Base-by-base conservation (phyloP, 2,329 filamentous ascomycete species). In the Shiraia sp. region DNA sequence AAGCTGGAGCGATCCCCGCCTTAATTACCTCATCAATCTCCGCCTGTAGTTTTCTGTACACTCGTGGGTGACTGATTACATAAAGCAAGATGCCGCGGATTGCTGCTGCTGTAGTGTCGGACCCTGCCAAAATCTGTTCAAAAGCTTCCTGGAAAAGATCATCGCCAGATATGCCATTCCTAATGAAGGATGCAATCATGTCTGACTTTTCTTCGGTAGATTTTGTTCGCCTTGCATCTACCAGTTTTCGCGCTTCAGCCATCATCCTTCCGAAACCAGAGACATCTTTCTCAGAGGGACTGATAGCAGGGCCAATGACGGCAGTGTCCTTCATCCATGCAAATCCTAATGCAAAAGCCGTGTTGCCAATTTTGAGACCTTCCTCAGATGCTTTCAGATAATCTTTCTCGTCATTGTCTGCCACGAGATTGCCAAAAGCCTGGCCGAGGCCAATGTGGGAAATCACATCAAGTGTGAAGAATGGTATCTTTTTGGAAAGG, bases 391-490 rank as follows among this genome's bases (percentile, higher is more conserved):
- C 75, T 40, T 72, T 58, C 34, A 78, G 68, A 50, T 79, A 69
- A 31, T 53, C 53, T 13, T 75, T 74, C 0, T 78, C 49, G 42
- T 82, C 79, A 13, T 68, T 56, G 45, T 82, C 76, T 6, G 72
- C 65, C 15, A 66, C 64, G 10, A 82, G 66, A 50, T 76, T 76
- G 3, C 79, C 78, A 46, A 80, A 80, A 0, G 77, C 55, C 10
- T 71, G 54, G 9, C 79, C 79, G 31, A 81, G 76, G 0, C 75
- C 76, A 4, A 83, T 57, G 30, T 74, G 72, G 24, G 73, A 77
- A 48, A 83, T 79, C 27, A 80, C 74, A 43, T 83, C 80, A 4
- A 82, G 63, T 0, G 78, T 79, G 40, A 82, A 76, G 63, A 72
- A 66, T 29, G 79, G 76, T 3, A 73, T 70, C 45, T 78, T 77